Evolutionary conservation across 2,329 filamentous ascomycete genomes (phyloP), one percentile per base, ranked within the genome.

Genomic region (Penicillium glabrum): DNA sequence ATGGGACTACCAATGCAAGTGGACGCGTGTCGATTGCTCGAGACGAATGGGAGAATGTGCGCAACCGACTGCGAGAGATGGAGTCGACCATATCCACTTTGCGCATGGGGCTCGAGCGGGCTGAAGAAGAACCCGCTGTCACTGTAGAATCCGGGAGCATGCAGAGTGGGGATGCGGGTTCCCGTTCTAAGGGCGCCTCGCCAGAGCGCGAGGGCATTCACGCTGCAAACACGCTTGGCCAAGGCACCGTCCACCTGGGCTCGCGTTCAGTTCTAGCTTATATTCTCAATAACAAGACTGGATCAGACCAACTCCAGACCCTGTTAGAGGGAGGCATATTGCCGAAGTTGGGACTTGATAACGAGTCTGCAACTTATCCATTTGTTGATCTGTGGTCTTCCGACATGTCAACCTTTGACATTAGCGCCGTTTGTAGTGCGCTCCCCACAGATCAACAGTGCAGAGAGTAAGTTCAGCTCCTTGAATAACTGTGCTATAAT

Each of bases 351-450:
- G 85, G 85, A 3, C 75, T 87, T 33, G 85, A 87, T 65, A 87
- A 87, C 62, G 84, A 87, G 64, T 84, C 81, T 37, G 83, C 83
- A 4, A 87, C 84, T 9, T 87, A 87, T 65, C 85, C 85, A 7
- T 87, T 87, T 63, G 83, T 87, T 27, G 85, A 87, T 65, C 72
- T 87, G 3, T 87, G 84, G 84, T 85, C 85, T 6, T 83, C 83
- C 2, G 83, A 86, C 55, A 83, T 82, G 49, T 84, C 82, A 1
- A 76, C 83, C 6, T 79, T 82, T 58, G 81, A 85, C 64, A 79
- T 85, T 5, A 80, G 77, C 56, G 83, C 85, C 51, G 77, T 87
- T 2, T 83, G 82, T 35, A 83, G 82, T 62, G 83, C 83, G 1
- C 72, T 87, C 31, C 85, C 85, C 0, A 80, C 75, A 58, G 85